Base-by-base conservation (phyloP, 805 yeast genomes). In the Candida broadrunensis region DNA sequence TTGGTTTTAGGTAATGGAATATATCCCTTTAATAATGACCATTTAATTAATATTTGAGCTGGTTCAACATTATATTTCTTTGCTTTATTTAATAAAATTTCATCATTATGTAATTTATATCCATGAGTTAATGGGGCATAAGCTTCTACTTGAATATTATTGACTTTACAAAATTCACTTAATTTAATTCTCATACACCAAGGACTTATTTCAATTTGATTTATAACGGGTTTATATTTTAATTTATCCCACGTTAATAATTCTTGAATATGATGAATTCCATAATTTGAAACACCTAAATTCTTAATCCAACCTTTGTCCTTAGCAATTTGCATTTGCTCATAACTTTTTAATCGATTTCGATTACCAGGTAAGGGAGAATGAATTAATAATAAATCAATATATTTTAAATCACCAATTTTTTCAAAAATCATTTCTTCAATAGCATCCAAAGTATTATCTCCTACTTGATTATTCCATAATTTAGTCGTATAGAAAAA, bases 361-460 rank as follows among this genome's bases (percentile, higher is more conserved):
- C 48, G 60, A 45, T 57, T 58, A 18, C 71, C 69, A 4, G 72
- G 65, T 37, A 60, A 59, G 5, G 85, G 85, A 39, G 79, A 70
- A 52, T 80, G 85, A 47, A 87, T 80, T 51, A 87, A 66, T 34
- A 83, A 61, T 43, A 87, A 62, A 55, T 88, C 95, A 46, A 87
- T 84, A 54, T 85, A 86, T n/a, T 70, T 76, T 36, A 86, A 59
- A 13, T 52, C 59, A 32, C 73, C 64, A 5, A 81, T 85, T 36
- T 72, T 66, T 4, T 59, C 59, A 33, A 84, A 54, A 46, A 87
- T 80, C 47, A 44, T 44, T 15, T 66, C 72, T 27, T 69, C 63
- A 43, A 87, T 80, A 13, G 88, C 91, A 4, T 42, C 43, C 39
- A 73, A 73, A 13, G 93, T 83, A 0, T 61, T 56, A 53, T 82